Evolutionary conservation across 73 alveolate genomes (phyloP), one percentile per base, ranked within the genome.

Genomic region (Effrenium voratum): DNA sequence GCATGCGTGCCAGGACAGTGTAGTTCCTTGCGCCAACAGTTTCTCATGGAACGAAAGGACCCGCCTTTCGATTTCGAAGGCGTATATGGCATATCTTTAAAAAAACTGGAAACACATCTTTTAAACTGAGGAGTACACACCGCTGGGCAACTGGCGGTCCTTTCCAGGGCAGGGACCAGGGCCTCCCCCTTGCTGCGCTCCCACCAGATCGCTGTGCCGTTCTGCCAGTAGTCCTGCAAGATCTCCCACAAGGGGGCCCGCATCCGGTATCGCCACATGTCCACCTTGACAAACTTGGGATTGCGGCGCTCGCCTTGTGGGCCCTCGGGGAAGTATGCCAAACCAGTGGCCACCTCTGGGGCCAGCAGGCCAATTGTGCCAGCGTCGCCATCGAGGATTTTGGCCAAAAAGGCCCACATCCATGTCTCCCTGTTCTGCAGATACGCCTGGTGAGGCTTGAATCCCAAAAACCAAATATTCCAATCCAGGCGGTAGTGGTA

Each of bases 381-480:
- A 24, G 60, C 30, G 30, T 28, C 40, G 59, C 97, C 97, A 40
- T 90, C 97, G 19, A 90, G 73, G 87, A 90, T 76, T 87, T 90
- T 90, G 28, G 97, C 97, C 88, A 90, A 70, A 80, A 90, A 90
- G 40, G 97, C 43, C 97, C 97, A 90, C 97, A 90, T 90, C 97
- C 97, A 90, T 5, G 97, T 90, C 75, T 90, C 97, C 32, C 97
- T 49, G n/a, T 52, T 41, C 47, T 90, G 76, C 97, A 90, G 59
- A 43, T 90, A 90, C 40, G 73, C 88, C n/a, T 38, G 81, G 44
- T 90, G 97, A 26, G 97, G 97, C 75, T 90, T 90, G 87, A 90
- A 66, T 13, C 97, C 97, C 46, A 90, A 55, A 57, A 90, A 90
- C 97, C 97, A 90, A 70, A 90, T 90, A 30, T 90, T 90, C 97